These are phyloP conservation scores for Pseudogymnoascus sp. DNA, from an alignment of 2,329 filamentous ascomycete genomes.

Conservation along the genomic window DNA sequence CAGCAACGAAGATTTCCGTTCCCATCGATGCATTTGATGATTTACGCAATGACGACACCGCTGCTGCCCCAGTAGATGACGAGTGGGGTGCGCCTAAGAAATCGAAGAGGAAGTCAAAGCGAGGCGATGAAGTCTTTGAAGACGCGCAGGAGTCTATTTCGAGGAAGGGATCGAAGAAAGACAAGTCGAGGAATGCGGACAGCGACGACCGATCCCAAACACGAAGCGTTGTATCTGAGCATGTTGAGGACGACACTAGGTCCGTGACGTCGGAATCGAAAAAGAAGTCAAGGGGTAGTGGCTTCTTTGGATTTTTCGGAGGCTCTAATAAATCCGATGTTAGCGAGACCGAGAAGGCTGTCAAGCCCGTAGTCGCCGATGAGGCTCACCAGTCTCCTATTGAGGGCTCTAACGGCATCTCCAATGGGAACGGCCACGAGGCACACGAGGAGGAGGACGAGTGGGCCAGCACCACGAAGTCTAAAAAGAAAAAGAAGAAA, in stretches of 20 bases:
- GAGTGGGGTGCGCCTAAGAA: conserved; percentile 32
- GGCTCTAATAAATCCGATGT: conserved; percentile 32
- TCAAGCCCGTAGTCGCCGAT: neutral
- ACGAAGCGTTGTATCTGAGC: neutral
- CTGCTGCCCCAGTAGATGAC: conserved; percentile 25
- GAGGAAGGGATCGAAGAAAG: conserved; percentile 3
- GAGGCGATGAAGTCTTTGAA: conserved; percentile 29
- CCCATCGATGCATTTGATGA: conserved; percentile 28
- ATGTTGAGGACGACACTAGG: conserved; percentile 30
- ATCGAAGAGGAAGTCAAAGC: conserved; percentile 31
- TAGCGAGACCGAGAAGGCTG: neutral
- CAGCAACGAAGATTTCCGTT: conserved; percentile 26
- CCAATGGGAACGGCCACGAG: conserved; percentile 22
- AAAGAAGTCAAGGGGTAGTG: conserved; percentile 29
- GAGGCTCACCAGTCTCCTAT: neutral
- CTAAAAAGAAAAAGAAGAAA: conserved; percentile 18
- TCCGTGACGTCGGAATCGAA: conserved; percentile 41
- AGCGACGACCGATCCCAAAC: conserved; percentile 14
- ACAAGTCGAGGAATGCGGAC: conserved; percentile 28
- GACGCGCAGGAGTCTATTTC: conserved; percentile 34
- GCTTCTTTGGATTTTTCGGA: conserved; percentile 36
- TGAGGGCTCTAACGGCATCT: conserved; percentile 14
- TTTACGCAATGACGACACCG: conserved; percentile 22
- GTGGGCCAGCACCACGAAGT: conserved; percentile 2
- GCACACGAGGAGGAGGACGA: conserved; percentile 20